These are phyloP conservation scores for Morella rubra DNA, from an alignment of 306 rosid genomes.

Conservation along the genomic window DNA sequence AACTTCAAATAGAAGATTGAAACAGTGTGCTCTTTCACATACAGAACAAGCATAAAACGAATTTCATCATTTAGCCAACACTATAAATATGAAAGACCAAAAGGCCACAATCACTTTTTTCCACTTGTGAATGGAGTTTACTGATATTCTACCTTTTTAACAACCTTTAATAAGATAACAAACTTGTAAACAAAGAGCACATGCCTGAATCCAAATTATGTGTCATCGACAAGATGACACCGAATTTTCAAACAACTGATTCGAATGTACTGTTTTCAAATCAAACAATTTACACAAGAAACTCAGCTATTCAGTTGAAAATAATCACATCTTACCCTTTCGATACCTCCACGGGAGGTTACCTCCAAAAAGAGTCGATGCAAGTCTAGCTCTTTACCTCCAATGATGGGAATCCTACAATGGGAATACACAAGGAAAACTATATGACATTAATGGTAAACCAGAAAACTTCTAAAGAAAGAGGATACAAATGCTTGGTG, in stretches of 20 bases:
- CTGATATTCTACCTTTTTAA: background rate
- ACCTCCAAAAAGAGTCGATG: conserved; percentile 80
- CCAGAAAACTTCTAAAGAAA: background rate
- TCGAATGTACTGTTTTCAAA: background rate
- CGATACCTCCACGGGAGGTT: conserved; percentile 80
- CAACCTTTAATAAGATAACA: background rate
- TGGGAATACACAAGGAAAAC: conserved; percentile 13
- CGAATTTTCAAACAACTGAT: background rate
- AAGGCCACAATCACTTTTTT: background rate
- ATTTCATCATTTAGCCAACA: background rate
- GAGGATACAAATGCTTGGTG: background rate
- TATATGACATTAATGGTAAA: background rate
- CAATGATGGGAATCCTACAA: conserved; percentile 75
- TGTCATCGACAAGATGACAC: background rate
- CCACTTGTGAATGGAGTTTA: background rate
- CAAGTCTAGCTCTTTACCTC: conserved; percentile 78
- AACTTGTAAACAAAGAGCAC: background rate
- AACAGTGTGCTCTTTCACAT: background rate
- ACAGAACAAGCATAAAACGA: background rate
- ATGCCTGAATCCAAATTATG: background rate
- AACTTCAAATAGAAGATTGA: background rate
- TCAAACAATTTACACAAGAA: conserved; percentile 3
- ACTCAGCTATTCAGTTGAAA: background rate
- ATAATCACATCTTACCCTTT: conserved; percentile 46
- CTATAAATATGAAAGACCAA: background rate